Conservation (phyloP, 768 basidiomycete genomes). For the Rhodosporidiobolus odoratus region DNA sequence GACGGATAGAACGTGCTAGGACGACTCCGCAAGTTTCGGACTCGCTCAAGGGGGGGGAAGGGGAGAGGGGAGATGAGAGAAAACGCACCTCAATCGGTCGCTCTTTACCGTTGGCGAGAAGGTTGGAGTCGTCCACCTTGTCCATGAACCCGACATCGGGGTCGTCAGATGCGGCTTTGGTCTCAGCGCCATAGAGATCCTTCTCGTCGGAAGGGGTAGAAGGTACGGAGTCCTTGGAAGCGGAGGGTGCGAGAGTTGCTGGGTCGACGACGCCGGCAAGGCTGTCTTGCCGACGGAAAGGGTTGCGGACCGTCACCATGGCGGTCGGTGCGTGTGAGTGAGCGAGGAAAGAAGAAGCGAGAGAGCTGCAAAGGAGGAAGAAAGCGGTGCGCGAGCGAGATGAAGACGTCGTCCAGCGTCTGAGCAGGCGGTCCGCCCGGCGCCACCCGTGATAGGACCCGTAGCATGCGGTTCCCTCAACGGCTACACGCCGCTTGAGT, state of each 20-base stretch:
- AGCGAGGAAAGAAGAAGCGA: neutral
- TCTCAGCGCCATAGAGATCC: neutral
- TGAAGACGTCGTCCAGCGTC: too few species aligned
- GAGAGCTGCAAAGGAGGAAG: neutral
- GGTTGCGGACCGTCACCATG: conserved; percentile 29
- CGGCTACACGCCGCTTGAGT: too few species aligned
- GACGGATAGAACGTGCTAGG: too few species aligned
- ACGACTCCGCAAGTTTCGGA: too few species aligned
- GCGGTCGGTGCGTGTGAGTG: neutral
- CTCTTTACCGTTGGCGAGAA: conserved; percentile 37
- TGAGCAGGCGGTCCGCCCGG: too few species aligned
- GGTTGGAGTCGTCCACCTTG: conserved; percentile 5
- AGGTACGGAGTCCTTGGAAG: conserved; percentile 2
- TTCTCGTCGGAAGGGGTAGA: conserved; percentile 26
- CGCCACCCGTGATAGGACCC: too few species aligned
- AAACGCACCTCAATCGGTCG: conserved; percentile 34
- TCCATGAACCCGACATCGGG: neutral
- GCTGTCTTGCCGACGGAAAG: conserved; percentile 28
- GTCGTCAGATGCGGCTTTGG: neutral
- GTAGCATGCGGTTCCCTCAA: too few species aligned
- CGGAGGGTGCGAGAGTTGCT: neutral
- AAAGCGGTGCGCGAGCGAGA: too few species aligned
- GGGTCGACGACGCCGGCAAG: conserved; percentile 4
- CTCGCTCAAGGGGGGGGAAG: neutral
- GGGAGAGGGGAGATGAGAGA: too few species aligned